phyloP scores from a whole-genome alignment of 768 basidiomycete genomes.

The Hypholoma fasciculare region DNA sequence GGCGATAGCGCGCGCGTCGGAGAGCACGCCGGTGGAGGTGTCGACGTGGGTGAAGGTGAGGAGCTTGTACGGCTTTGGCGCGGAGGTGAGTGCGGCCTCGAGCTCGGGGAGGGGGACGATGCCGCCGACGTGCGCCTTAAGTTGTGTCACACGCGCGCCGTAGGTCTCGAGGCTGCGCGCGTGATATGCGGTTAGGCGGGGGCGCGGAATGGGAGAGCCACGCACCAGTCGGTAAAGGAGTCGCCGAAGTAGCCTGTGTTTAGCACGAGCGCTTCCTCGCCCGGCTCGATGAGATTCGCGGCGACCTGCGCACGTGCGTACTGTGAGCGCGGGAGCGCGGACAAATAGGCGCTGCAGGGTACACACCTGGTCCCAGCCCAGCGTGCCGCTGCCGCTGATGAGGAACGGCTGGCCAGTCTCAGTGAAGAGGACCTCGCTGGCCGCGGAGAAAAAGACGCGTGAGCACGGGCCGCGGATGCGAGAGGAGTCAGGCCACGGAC shows the following conservation, averaged over 20 bases:
- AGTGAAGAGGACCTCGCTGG: conserved; percentile 76
- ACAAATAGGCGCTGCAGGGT: neutral
- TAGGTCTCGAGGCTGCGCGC: conserved; percentile 73
- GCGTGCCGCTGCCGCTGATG: conserved; percentile 91
- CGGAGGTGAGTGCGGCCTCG: conserved; percentile 60
- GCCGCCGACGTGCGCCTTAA: conserved; percentile 84
- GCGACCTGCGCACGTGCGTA: conserved; percentile 55
- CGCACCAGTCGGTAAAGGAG: conserved; percentile 83
- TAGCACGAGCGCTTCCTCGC: conserved; percentile 79
- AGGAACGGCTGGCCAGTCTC: conserved; percentile 85
- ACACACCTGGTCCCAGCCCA: conserved; percentile 93
- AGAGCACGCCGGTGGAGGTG: conserved; percentile 89
- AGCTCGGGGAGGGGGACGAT: conserved; percentile 61
- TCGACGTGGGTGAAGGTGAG: conserved; percentile 96
- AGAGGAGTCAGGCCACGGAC: conserved; percentile 30
- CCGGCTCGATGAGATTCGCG: conserved; percentile 84
- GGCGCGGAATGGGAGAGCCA: neutral
- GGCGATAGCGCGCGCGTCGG: conserved; percentile 76
- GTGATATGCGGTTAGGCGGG: neutral
- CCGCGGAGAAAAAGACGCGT: neutral
- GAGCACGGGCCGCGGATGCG: neutral
- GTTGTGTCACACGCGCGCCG: conserved; percentile 82
- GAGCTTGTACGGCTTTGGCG: conserved; percentile 77
- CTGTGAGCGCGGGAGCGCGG: neutral
- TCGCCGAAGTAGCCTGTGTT: conserved; percentile 96